A percentile compares a stretch with the other conserved stretches of the same genome.
Evolutionary conservation across 371 early-diverging fungal genomes (phyloP).

Genomic region (Phascolomyces articulosus): DNA sequence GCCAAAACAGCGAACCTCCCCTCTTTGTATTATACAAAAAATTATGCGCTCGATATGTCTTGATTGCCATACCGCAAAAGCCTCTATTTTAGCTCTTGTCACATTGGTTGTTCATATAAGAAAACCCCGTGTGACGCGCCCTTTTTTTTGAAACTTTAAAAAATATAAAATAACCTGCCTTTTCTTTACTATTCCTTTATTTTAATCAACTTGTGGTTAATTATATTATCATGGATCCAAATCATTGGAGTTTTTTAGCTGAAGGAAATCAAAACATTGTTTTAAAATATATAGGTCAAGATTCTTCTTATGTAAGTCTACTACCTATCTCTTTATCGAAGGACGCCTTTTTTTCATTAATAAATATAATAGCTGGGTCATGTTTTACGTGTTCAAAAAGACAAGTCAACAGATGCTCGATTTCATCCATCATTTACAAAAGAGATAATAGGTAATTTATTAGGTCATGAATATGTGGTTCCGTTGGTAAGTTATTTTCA

Average conservation of each 20-base stretch:
- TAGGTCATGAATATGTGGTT: constrained; percentile 40
- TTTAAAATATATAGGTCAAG: constrained; percentile 33
- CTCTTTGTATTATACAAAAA: constrained; percentile 26
- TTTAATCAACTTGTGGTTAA: neutral
- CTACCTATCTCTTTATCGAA: neutral
- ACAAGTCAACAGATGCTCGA: constrained; percentile 8
- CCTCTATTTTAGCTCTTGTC: constrained; percentile 39
- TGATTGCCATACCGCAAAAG: constrained; percentile 61
- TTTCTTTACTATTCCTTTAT: neutral
- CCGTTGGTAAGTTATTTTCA: constrained; percentile 27
- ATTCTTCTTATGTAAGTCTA: constrained; percentile 26
- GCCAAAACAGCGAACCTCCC: constrained; percentile 40
- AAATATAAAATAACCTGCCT: neutral
- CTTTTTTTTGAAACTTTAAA: constrained; percentile 39
- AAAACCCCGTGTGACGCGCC: constrained; percentile 42
- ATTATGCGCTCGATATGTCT: constrained; percentile 67
- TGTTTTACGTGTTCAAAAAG: constrained; percentile 40
- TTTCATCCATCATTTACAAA: constrained; percentile 28
- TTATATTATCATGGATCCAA: neutral
- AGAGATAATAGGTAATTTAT: constrained; percentile 32
- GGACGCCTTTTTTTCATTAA: neutral
- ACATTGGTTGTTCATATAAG: constrained; percentile 24
- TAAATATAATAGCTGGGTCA: constrained; percentile 23
- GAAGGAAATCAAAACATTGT: constrained; percentile 58
- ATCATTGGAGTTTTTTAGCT: constrained; percentile 43